Base-by-base conservation (phyloP, 148 eudicot species). In the Rhododendron griersonianum region DNA sequence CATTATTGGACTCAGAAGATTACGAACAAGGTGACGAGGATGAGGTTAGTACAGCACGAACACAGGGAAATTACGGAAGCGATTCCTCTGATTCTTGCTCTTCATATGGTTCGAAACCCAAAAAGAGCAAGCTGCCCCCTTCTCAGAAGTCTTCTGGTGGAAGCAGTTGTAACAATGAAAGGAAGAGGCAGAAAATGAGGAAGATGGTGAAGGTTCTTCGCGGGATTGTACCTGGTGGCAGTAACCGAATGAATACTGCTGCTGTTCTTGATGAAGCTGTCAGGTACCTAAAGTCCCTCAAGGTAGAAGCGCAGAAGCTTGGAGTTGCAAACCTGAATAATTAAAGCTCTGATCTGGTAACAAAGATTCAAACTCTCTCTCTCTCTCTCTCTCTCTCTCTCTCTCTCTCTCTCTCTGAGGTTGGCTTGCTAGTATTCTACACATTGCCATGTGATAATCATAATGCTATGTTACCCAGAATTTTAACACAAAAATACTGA, bases 201-300 rank as follows among this genome's bases (percentile, higher is more conserved):
- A 92, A 91, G 67, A 94, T 91, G 93, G 92, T 94, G 74, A 91
- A 88, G 81, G 88, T 88, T 25, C 65, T 94, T 81, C 84, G 87
- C 85, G 92, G 92, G 78, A 94, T 94, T 61, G 89, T 94, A 7
- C 96, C 96, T 19, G 96, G 96, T 80, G 92, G 93, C 3, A 65
- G 73, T 23, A 90, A 89, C 18, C 84, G 80, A 81, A 91, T 94
- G 94, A 91, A 90, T 82, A 90, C 92, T 21, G 88, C 87, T 28
- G 89, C 87, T 78, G 92, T 94, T 80, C 91, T 94, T 86, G 96
- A 94, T 82, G 96, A 92, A 90, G 95, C 95, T 89, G 96, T 93
- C 41, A 85, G 87, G 85, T 90, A 94, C 88, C 93, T 94, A 61
- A 92, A 94, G 87, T 91, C 93, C 23, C 92, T 92, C 77, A 90